A percentile compares a stretch with the other conserved stretches of the same genome.
Conservation (phyloP, 495 filamentous ascomycete genomes). For the Talaromyces stipitatus region DNA sequence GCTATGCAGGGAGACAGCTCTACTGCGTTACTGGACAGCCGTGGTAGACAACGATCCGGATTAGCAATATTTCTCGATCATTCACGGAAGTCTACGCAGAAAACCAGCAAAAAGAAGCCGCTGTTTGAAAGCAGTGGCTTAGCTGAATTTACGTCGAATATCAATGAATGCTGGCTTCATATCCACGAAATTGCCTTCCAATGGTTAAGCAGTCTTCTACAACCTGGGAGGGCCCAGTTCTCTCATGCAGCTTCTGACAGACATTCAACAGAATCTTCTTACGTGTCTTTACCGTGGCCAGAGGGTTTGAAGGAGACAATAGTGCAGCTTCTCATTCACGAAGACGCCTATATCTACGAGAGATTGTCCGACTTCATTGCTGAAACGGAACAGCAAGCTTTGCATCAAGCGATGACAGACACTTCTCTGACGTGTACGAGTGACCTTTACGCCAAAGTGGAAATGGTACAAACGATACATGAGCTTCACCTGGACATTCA, state of each 20-base stretch:
- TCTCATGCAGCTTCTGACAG: slow-evolving; percentile 15
- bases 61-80: slow-evolving; percentile 74
- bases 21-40: slow-evolving; percentile 36
- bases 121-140: slow-evolving; percentile 54
- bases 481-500: slow-evolving; percentile 88
- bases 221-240: slow-evolving; percentile 25
- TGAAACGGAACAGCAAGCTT: slow-evolving; percentile 22
- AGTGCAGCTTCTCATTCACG: slow-evolving; percentile 55
- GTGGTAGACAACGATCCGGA: slow-evolving; percentile 45
- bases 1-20: slow-evolving; percentile 48
- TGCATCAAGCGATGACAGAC: slow-evolving; percentile 16
- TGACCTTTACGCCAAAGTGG: slow-evolving; percentile 21
- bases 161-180: slow-evolving; percentile 51
- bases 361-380: slow-evolving; percentile 38
- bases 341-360: slow-evolving; percentile 64
- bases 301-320: slow-evolving; percentile 62
- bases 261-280: slow-evolving; percentile 39
- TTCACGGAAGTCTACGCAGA: slow-evolving; percentile 54
- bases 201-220: slow-evolving; percentile 56
- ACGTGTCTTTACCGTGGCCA: slow-evolving; percentile 61
- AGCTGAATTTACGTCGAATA: slow-evolving; percentile 40
- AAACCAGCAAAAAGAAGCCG: slow-evolving; percentile 35
- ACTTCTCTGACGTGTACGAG: slow-evolving; percentile 19
- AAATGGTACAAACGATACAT: slow-evolving; percentile 70
- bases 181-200: slow-evolving; percentile 55